phyloP scores from a whole-genome alignment of 78 protist species.

The Dictyostelium discoideum region dicty_2.7 NC_007091.3:1352501-1353000 shows the following conservation, averaged over 20 bases:
- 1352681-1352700: constrained; percentile 59
- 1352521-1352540: not conserved
- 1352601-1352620: constrained; percentile 41
- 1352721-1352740: constrained; percentile 8
- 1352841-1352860: constrained; percentile 49
- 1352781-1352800: constrained; percentile 47
- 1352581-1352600: constrained; percentile 64
- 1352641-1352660: constrained; percentile 33
- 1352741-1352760: constrained; percentile 15
- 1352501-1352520: not conserved
- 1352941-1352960: constrained; percentile 33
- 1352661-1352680: constrained; percentile 11
- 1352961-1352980: constrained; percentile 32
- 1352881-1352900: constrained; percentile 20
- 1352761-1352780: constrained; percentile 34
- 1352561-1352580: not conserved
- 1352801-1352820: constrained; percentile 72
- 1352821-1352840: constrained; percentile 26
- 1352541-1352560: too few species aligned
- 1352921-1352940: constrained; percentile 62
- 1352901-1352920: constrained; percentile 49
- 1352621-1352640: constrained; percentile 48
- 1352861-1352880: constrained; percentile 50
- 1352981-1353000: constrained; percentile 49
- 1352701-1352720: constrained; percentile 54